These are phyloP conservation scores for Penicillium janthinellum DNA, from an alignment of 2,329 filamentous ascomycete genomes.

Conservation along the genomic window DNA sequence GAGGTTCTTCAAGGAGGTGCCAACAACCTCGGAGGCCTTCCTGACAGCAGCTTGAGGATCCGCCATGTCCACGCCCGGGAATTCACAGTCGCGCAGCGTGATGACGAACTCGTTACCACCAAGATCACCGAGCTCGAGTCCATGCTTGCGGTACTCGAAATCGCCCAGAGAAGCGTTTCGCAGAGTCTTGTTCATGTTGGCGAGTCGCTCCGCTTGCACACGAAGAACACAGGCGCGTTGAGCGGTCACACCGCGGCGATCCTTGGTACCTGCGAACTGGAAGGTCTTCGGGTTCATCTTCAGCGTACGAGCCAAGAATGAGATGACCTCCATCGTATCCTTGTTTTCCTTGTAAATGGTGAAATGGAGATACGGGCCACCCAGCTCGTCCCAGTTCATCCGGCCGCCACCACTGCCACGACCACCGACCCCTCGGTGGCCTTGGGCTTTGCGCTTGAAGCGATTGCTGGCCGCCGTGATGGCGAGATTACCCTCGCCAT, in stretches of 20 bases:
- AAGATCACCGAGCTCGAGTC: slow-evolving; percentile 80
- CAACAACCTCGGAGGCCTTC: slow-evolving; percentile 51
- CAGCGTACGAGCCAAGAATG: slow-evolving; percentile 72
- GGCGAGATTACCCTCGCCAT: slow-evolving; percentile 67
- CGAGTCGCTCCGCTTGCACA: slow-evolving; percentile 64
- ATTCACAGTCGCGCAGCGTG: slow-evolving; percentile 80
- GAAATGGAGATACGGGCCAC: slow-evolving; percentile 85
- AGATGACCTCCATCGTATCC: slow-evolving; percentile 89
- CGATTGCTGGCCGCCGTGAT: slow-evolving; percentile 52
- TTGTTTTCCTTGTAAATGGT: slow-evolving; percentile 96
- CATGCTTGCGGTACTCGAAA: slow-evolving; percentile 72
- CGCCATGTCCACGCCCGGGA: slow-evolving; percentile 50
- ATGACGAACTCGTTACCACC: slow-evolving; percentile 91
- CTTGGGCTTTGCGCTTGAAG: slow-evolving; percentile 36
- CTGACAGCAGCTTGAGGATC: slow-evolving; percentile 50
- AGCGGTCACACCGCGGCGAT: slow-evolving; percentile 80
- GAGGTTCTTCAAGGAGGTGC: slow-evolving; percentile 66
- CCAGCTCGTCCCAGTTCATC: slow-evolving; percentile 65
- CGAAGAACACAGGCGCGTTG: slow-evolving; percentile 74
- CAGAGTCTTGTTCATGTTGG: slow-evolving; percentile 62
- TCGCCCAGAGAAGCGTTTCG: slow-evolving; percentile 71
- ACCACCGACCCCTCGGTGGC: slow-evolving; percentile 30
- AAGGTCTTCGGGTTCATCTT: slow-evolving; percentile 70
- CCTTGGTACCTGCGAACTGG: slow-evolving; percentile 87
- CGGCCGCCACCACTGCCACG: slow-evolving; percentile 40